phyloP scores from a whole-genome alignment of 2,329 filamentous ascomycete genomes.

The Tothia fuscella region DNA sequence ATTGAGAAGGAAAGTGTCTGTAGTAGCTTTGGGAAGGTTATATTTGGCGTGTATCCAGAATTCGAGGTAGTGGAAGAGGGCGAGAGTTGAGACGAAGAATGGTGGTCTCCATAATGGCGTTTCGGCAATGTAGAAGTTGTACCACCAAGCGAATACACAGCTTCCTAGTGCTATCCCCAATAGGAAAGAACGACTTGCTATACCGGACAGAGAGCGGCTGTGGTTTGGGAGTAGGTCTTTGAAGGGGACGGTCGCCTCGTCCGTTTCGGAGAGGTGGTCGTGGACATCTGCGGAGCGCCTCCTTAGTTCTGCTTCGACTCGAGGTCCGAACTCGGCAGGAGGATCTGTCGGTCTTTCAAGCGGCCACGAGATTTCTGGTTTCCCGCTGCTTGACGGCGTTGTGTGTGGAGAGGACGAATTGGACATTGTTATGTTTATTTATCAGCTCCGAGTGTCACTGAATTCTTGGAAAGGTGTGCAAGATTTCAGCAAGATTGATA shows the following conservation, averaged over 20 bases:
- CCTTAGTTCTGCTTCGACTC: slow-evolving; percentile 19
- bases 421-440: too few species aligned
- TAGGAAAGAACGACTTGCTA: slow-evolving; percentile 34
- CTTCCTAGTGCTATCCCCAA: slow-evolving; percentile 22
- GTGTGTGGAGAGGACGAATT: too few species aligned
- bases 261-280: background rate
- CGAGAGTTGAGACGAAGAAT: slow-evolving; percentile 55
- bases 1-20: slow-evolving; percentile 70
- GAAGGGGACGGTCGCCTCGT: slow-evolving; percentile 13
- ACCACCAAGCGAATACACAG: slow-evolving; percentile 14
- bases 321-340: slow-evolving; percentile 18
- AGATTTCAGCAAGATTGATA: too few species aligned
- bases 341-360: slow-evolving; percentile 17
- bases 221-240: slow-evolving; percentile 29
- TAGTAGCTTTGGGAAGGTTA: slow-evolving; percentile 62
- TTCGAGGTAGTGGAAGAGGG: slow-evolving; percentile 89
- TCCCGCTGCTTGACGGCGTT: too few species aligned
- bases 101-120: slow-evolving; percentile 42
- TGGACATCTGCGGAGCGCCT: slow-evolving; percentile 16
- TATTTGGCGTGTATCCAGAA: slow-evolving; percentile 80
- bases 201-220: slow-evolving; percentile 34
- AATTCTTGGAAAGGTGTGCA: too few species aligned
- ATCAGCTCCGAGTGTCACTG: too few species aligned
- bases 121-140: slow-evolving; percentile 20
- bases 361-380: slow-evolving; percentile 21